Base-by-base conservation (phyloP, 2,329 filamentous ascomycete species). In the Metarhizium robertsii region DNA sequence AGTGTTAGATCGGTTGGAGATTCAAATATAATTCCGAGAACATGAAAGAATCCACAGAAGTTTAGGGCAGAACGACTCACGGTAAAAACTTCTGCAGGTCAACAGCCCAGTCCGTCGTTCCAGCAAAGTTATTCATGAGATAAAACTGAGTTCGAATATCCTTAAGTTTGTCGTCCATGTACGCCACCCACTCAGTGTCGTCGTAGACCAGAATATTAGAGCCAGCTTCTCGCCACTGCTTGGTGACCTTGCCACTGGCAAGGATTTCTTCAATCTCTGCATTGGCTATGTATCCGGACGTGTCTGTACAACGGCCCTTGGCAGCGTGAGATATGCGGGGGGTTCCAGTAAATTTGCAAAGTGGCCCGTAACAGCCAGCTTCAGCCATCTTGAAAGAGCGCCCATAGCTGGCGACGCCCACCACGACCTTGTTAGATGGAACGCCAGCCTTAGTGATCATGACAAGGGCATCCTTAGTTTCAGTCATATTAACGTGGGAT, bases 401-500 rank as follows among this genome's bases (percentile, higher is more conserved):
- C 2, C 36, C 36, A 4, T 38, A 38, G 10, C 10, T 11, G 36
- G 36, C 36, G 8, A 11, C 36, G 8, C 36, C 36, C 10, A 38
- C 36, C 2, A 38, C 8, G 5, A 38, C 14, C 14, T 38, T 38
- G 14, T 38, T 38, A 4, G 8, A 11, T 38, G 36, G 36, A 2
- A 8, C 36, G 6, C 36, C 36, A 10, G 36, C 36, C 36, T 38
- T 38, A 4, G 36, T 38, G 6, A 70, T 25, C 25, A 25, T 25
- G 3, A 4, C 3, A 4, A 25, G 25, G 25, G 63, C 64, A 69
- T 73, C 59, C 0, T 55, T 50, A 0, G 69, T 71, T 53, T 75
- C 70, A 1, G 64, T 73, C 8, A 62, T 36, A 53, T 73, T 73
- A 50, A 73, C 55, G n/a, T 73, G 69, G 2, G 63, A 66, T 6